phyloP scores from a whole-genome alignment of 352 stramenopile genomes.

The Globisporangium emineosum region DNA sequence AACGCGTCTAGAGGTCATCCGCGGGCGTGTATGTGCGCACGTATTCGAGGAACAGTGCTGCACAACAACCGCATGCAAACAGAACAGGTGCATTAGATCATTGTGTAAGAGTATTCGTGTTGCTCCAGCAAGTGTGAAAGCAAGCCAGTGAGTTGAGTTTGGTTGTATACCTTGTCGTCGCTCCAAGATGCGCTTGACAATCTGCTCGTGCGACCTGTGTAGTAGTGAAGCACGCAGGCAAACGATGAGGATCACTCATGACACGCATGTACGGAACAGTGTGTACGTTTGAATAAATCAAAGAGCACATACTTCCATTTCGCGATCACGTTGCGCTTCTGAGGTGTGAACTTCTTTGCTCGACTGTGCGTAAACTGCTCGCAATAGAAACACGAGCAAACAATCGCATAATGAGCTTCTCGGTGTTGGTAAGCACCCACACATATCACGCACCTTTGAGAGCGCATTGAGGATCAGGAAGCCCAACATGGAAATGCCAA shows the following conservation, averaged over 20 bases:
- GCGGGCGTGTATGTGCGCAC: slow-evolving; percentile 39
- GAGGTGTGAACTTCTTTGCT: slow-evolving; percentile 34
- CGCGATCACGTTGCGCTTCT: slow-evolving; percentile 31
- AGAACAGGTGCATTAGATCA: background rate
- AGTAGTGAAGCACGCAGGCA: background rate
- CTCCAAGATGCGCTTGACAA: slow-evolving; percentile 30
- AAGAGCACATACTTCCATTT: slow-evolving; percentile 29
- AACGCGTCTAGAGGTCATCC: slow-evolving; percentile 21
- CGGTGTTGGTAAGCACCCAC: background rate
- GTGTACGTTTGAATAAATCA: background rate
- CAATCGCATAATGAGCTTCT: background rate
- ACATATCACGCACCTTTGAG: slow-evolving; percentile 27
- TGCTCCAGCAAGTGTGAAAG: background rate
- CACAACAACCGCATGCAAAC: background rate
- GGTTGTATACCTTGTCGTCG: slow-evolving; percentile 32
- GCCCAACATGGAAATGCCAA: slow-evolving; percentile 30
- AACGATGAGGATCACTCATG: slow-evolving; percentile 7
- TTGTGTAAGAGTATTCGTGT: background rate
- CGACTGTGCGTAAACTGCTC: slow-evolving; percentile 37
- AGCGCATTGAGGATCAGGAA: slow-evolving; percentile 41
- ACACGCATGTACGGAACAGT: background rate
- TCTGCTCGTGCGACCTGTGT: slow-evolving; percentile 35
- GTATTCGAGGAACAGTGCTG: slow-evolving; percentile 46
- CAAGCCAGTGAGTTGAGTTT: background rate
- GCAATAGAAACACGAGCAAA: background rate